phyloP scores from a whole-genome alignment of 2,329 filamentous ascomycete genomes.

The Fusarium tanahbumbuense region DNA sequence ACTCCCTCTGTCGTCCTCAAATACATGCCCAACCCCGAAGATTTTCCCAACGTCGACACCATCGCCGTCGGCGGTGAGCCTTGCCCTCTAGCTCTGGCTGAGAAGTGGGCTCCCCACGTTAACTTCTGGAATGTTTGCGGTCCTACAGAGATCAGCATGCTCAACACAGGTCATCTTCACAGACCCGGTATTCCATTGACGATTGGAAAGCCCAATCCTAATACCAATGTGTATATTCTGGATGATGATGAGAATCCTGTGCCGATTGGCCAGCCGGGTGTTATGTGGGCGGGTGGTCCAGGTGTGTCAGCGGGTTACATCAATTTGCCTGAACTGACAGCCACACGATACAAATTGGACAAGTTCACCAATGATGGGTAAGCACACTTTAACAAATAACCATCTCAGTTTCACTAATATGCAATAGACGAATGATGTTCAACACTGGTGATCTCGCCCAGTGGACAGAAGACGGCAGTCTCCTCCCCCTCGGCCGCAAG shows the following conservation, averaged over 20 bases:
- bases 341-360: constrained; percentile 19
- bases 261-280: constrained; percentile 59
- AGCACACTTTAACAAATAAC: too few relatives aligned
- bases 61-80: constrained; percentile 33
- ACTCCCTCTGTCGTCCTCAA: constrained; percentile 33
- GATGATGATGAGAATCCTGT: constrained; percentile 60
- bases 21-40: constrained; percentile 24
- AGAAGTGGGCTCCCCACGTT: constrained; percentile 33
- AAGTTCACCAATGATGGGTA: constrained; percentile 43
- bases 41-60: constrained; percentile 29
- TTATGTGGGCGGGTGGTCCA: constrained; percentile 64
- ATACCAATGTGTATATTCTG: constrained; percentile 65
- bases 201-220: constrained; percentile 56
- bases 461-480: constrained; percentile 29
- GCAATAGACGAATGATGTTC: constrained; percentile 50
- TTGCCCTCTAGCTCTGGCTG: constrained; percentile 25
- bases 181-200: constrained; percentile 10
- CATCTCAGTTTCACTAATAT: too few relatives aligned
- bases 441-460: constrained; percentile 32
- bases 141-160: constrained; percentile 34
- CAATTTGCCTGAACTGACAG: constrained; percentile 15
- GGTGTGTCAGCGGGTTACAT: constrained; percentile 31
- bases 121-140: constrained; percentile 36
- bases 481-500: constrained; percentile 33
- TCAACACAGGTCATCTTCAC: constrained; percentile 34